Conservation (phyloP, 257 asterid genomes). For the Lithospermum erythrorhizon region DNA sequence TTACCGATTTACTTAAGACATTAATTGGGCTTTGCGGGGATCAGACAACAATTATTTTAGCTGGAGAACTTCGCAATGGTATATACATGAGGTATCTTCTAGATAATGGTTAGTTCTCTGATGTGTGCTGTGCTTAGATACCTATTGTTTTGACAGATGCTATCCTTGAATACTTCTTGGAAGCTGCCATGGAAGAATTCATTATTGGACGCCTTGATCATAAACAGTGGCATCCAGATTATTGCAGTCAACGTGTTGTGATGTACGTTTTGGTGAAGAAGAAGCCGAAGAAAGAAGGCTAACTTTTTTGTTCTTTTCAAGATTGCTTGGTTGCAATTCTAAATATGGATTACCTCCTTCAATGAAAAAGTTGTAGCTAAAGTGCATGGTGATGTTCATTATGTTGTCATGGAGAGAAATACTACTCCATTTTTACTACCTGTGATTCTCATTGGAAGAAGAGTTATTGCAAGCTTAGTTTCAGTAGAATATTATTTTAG, state of each 20-base stretch:
- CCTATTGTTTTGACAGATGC: slow-evolving; percentile 49
- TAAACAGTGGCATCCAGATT: slow-evolving; percentile 85
- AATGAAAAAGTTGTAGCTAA: no score
- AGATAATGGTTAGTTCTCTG: neutral
- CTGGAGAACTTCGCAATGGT: slow-evolving; percentile 97
- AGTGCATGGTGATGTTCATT: no score
- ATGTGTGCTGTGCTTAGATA: neutral
- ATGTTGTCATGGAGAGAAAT: no score
- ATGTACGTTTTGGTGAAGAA: slow-evolving; percentile 64
- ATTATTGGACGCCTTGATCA: slow-evolving; percentile 57
- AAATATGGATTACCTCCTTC: no score
- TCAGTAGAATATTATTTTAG: no score
- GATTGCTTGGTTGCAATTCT: no score
- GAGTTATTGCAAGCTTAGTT: no score
- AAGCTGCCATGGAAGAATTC: slow-evolving; percentile 63
- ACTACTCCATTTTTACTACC: no score
- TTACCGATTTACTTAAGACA: slow-evolving; percentile 60
- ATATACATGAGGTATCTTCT: slow-evolving; percentile 2
- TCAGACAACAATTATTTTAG: slow-evolving; percentile 69
- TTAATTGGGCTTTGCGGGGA: slow-evolving; percentile 55
- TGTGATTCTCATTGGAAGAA: no score
- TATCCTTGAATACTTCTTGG: slow-evolving; percentile 73
- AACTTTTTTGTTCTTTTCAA: neutral
- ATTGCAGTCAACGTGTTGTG: slow-evolving; percentile 60
- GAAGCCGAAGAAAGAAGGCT: slow-evolving; percentile 7